Conservation (phyloP, 2,329 filamentous ascomycete genomes). For the Venturia oleaginea region DNA sequence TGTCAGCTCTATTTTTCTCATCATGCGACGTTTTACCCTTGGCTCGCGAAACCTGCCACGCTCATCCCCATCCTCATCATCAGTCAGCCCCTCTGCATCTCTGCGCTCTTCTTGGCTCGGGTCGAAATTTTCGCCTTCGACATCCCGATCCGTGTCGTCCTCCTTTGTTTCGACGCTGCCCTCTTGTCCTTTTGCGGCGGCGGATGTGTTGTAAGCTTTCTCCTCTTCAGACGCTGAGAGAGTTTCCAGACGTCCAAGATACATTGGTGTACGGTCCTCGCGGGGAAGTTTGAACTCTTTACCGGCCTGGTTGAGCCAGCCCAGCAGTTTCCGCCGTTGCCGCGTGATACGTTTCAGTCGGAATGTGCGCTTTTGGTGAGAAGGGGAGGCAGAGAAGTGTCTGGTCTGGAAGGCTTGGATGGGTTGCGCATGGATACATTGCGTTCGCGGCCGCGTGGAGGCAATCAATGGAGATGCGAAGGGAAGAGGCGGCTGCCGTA, state of each 20-base stretch:
- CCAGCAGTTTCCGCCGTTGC: slow-evolving; percentile 38
- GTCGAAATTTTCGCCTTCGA: neutral
- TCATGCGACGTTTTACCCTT: neutral
- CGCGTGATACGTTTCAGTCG: slow-evolving; percentile 6
- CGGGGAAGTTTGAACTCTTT: slow-evolving; percentile 39
- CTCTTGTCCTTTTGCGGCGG: slow-evolving; percentile 2
- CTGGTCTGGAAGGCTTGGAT: neutral
- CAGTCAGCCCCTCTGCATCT: neutral
- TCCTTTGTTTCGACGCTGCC: neutral
- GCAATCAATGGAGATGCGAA: neutral
- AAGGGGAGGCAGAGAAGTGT: neutral
- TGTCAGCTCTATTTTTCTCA: slow-evolving; percentile 18
- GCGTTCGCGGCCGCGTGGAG: neutral
- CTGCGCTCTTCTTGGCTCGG: slow-evolving; percentile 6
- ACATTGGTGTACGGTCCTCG: slow-evolving; percentile 39
- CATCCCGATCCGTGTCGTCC: neutral
- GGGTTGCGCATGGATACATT: neutral
- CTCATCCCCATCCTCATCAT: neutral
- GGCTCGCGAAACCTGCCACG: no score
- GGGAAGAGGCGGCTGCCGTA: neutral
- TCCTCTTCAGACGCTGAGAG: slow-evolving; percentile 14
- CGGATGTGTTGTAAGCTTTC: neutral
- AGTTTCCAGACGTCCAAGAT: slow-evolving; percentile 24
- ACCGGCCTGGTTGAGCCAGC: slow-evolving; percentile 50
- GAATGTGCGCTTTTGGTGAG: slow-evolving; percentile 4